A percentile compares a stretch with the other conserved stretches of the same genome.
Conservation (phyloP, 805 yeast genomes). For the Yarrowia sp. region DNA sequence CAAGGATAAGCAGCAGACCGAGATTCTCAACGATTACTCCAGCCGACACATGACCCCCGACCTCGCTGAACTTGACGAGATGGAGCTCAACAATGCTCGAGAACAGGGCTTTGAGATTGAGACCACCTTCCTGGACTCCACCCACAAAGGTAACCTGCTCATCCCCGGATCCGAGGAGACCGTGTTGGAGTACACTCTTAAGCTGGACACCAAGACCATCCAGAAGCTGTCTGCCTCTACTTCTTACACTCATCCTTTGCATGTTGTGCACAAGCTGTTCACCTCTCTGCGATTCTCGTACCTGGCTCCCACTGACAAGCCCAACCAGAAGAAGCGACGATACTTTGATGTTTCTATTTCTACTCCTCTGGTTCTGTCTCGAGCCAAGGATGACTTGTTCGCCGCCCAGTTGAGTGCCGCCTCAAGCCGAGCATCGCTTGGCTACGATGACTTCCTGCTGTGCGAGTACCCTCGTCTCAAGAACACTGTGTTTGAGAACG, state of each 20-base stretch:
- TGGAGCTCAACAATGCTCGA: conserved; percentile 12
- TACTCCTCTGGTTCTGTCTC: conserved; percentile 21
- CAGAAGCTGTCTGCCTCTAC: conserved; percentile 16
- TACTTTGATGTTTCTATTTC: conserved; percentile 26
- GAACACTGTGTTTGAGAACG: conserved; percentile 20
- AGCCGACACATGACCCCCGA: conserved; percentile 2
- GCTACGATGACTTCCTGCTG: conserved; percentile 13
- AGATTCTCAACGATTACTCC: not conserved
- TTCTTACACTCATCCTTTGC: not conserved
- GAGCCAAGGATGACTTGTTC: conserved; percentile 1
- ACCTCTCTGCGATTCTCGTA: conserved; percentile 21
- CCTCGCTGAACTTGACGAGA: conserved; percentile 10
- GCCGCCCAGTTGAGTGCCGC: not conserved
- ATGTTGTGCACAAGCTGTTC: conserved; percentile 12
- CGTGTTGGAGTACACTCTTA: conserved; percentile 10
- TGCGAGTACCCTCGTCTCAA: conserved; percentile 24
- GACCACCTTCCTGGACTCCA: conserved; percentile 14
- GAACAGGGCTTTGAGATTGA: conserved; percentile 11
- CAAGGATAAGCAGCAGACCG: conserved; percentile 11
- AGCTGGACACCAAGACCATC: not conserved
- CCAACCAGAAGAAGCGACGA: conserved; percentile 15
- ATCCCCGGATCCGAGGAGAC: conserved; percentile 18
- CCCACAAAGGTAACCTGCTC: conserved; percentile 8
- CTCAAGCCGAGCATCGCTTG: not conserved
- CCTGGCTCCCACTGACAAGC: conserved; percentile 24